Evolutionary conservation across 306 rosid species (phyloP).

Genomic region (Morella rubra): DNA sequence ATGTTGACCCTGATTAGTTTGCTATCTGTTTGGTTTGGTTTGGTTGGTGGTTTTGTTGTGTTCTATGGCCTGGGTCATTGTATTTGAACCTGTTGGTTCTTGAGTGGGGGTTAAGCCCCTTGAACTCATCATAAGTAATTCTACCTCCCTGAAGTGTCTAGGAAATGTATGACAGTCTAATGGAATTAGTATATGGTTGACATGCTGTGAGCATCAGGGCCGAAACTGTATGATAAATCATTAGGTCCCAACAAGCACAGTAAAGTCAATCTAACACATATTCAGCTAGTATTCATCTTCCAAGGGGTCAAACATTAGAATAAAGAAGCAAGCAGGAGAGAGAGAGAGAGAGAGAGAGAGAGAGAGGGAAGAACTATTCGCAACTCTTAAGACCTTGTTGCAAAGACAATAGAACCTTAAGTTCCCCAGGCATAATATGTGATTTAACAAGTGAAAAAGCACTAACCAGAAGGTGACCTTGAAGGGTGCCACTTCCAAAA

Average conservation of each 20-base stretch:
- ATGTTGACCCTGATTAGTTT: too few species aligned
- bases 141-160: background rate
- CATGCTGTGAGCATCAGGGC: background rate
- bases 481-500: slow-evolving; percentile 91
- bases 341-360: background rate
- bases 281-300: background rate
- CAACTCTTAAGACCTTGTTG: background rate
- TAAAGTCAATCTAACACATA: background rate
- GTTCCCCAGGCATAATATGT: background rate
- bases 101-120: too few species aligned
- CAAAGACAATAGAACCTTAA: background rate
- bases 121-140: background rate
- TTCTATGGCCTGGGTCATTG: too few species aligned
- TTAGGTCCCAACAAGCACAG: background rate
- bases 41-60: too few species aligned
- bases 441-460: slow-evolving; percentile 2
- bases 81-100: too few species aligned
- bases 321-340: background rate
- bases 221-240: background rate
- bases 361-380: background rate
- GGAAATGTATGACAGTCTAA: background rate
- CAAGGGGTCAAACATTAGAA: background rate
- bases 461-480: slow-evolving; percentile 89
- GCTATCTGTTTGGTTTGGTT: too few species aligned
- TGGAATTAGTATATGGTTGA: background rate